Base-by-base conservation (phyloP, 495 filamentous ascomycete genomes). In the Aspergillus olivimuriae region DNA sequence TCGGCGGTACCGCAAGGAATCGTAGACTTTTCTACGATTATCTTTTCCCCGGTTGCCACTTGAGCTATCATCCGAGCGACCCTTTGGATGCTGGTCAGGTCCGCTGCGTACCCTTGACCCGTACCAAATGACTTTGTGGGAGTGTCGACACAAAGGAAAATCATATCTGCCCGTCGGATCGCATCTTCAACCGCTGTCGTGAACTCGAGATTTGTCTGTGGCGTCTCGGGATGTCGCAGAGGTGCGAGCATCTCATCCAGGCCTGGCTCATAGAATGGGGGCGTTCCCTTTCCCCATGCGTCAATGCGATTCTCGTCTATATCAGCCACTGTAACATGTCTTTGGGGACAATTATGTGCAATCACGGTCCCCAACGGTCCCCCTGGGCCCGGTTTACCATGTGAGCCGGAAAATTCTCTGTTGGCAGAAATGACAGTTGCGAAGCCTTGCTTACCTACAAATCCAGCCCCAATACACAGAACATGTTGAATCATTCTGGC, bases 21-120 rank as follows among this genome's bases (percentile, higher is more conserved):
- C 0, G 86, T 91, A 19, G 74, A 80, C 60, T 89, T 89, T 61
- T 89, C 86, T 0, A 89, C 86, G 8, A 91, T 69, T 42, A 89
- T 87, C 41, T 82, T 78, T 15, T 82, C 81, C 14, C 66, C 58
- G 28, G 64, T 75, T 10, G 86, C 79, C 39, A 81, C 64, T 34
- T 74, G 65, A 1, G 85, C 86, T 24, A 91, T 81, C 15, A 73
- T 75, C 30, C 75, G 62, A 1, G 74, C 75, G 0, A 80, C 86
- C 19, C 72, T 68, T 56, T 91, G 85, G 11, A 89, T 69, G 17
- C 75, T 77, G 18, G 76, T 76, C 44, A 89, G 67, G 50, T 91
- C 81, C 1, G 80, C 80, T 14, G 85, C 84, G 36, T 66, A 66
- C 9, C 84, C 86, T 11, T 79, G 75, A 0, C 86, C 86, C 4